phyloP scores from a whole-genome alignment of 306 rosid genomes.

The Gillenia trifoliata region DNA sequence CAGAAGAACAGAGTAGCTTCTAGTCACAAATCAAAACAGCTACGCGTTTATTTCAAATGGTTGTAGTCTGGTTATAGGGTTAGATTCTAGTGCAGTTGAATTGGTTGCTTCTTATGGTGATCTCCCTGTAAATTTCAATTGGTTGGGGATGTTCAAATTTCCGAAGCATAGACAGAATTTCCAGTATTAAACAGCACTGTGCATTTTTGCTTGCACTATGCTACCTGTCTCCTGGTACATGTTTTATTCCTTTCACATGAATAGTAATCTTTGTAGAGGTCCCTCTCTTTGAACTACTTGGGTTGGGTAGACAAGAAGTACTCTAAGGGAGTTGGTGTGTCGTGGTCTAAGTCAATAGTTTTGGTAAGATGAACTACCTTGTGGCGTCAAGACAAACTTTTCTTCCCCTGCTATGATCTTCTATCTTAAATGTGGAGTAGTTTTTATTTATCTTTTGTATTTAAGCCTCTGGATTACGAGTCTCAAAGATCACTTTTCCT shows the following conservation, averaged over 20 bases:
- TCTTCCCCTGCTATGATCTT: not conserved
- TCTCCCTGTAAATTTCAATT: slow-evolving; percentile 23
- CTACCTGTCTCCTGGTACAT: slow-evolving; percentile 86
- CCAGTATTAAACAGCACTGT: slow-evolving; percentile 68
- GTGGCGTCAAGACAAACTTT: not conserved
- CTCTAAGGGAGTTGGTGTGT: not conserved
- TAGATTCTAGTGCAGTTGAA: not conserved
- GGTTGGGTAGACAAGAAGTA: not conserved
- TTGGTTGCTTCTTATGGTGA: slow-evolving; percentile 43
- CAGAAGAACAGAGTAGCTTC: not conserved
- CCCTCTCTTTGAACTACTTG: not conserved
- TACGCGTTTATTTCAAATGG: not conserved
- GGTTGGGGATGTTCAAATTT: slow-evolving; percentile 65
- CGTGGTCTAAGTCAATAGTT: not conserved
- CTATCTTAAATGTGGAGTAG: not conserved
- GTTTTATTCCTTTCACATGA: not conserved
- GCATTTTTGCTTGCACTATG: slow-evolving; percentile 37
- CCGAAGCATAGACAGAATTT: slow-evolving; percentile 55
- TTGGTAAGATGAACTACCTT: not conserved
- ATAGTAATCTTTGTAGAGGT: not conserved
- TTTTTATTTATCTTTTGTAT: not conserved
- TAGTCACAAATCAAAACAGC: not conserved
- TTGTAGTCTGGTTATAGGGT: not conserved
- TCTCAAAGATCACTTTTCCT: not conserved
- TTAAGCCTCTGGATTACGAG: not conserved